Evolutionary conservation across 495 filamentous ascomycete genomes (phyloP).

Genomic region (Penicillium malachiteum): DNA sequence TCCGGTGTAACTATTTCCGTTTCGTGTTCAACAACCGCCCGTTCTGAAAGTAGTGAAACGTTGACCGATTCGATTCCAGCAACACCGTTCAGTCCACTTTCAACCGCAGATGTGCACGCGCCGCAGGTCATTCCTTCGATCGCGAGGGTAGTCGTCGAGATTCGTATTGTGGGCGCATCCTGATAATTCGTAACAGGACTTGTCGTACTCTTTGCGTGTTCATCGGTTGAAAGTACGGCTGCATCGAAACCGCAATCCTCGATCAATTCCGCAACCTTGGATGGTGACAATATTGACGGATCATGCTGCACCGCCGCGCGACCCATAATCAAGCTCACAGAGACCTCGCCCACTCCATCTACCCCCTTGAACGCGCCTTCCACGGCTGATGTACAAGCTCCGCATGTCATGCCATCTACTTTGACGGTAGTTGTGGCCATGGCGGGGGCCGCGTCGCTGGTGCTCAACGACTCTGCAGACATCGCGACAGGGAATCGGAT

Average conservation of each 20-base stretch:
- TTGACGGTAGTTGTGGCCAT: slow-evolving; percentile 91
- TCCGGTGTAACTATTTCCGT: slow-evolving; percentile 59
- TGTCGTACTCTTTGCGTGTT: slow-evolving; percentile 22
- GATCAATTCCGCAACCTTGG: slow-evolving; percentile 77
- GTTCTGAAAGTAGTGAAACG: slow-evolving; percentile 75
- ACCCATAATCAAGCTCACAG: slow-evolving; percentile 89
- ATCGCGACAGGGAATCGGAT: slow-evolving; percentile 17
- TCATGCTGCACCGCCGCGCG: slow-evolving; percentile 90
- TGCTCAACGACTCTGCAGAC: slow-evolving; percentile 19
- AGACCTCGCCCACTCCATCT: slow-evolving; percentile 76
- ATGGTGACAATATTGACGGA: slow-evolving; percentile 67
- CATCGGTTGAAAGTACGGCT: slow-evolving; percentile 81
- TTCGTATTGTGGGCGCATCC: slow-evolving; percentile 24
- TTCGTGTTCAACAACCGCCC: slow-evolving; percentile 77
- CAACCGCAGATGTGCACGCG: slow-evolving; percentile 87
- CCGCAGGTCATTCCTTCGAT: slow-evolving; percentile 99
- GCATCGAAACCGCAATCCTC: slow-evolving; percentile 95
- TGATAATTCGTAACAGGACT: slow-evolving; percentile 10
- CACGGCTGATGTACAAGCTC: slow-evolving; percentile 84
- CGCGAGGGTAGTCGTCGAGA: slow-evolving; percentile 75
- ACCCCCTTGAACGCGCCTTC: slow-evolving; percentile 80
- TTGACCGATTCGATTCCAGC: slow-evolving; percentile 78
- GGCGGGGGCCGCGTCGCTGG: slow-evolving; percentile 21
- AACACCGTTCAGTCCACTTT: slow-evolving; percentile 71
- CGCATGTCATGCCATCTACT: slow-evolving; percentile 93